Conservation (phyloP, 129 eudicot genomes). For the Daucus carota region DNA sequence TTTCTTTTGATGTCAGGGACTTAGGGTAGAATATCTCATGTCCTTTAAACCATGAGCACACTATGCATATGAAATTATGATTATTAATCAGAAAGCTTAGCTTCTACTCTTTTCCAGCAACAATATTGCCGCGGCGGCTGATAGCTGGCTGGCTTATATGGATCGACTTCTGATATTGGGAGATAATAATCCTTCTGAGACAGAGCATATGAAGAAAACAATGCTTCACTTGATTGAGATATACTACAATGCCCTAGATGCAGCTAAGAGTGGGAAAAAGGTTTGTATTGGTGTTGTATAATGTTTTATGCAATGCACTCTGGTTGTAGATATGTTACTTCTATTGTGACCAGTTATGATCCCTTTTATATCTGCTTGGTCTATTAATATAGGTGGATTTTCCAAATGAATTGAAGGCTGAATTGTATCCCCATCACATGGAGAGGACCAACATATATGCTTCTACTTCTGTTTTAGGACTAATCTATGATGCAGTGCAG, state of each 20-base stretch:
- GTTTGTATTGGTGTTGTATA: slow-evolving; percentile 19
- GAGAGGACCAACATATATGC: not conserved
- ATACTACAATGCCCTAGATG: slow-evolving; percentile 83
- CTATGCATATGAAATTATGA: not conserved
- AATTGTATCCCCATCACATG: not conserved
- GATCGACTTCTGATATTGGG: slow-evolving; percentile 56
- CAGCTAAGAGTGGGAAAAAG: slow-evolving; percentile 77
- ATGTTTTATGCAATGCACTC: not conserved
- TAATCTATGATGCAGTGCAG: not conserved
- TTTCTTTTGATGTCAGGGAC: not conserved
- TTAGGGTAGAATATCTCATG: no score
- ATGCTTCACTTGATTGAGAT: slow-evolving; percentile 45
- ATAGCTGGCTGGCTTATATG: slow-evolving; percentile 59
- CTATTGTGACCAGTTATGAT: not conserved
- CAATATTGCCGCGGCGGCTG: slow-evolving; percentile 48
- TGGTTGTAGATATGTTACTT: not conserved
- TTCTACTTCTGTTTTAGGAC: slow-evolving; percentile 2
- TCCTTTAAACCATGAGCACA: not conserved
- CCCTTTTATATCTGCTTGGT: not conserved
- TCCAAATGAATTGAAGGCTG: not conserved
- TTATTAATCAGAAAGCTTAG: not conserved
- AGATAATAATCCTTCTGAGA: slow-evolving; percentile 28
- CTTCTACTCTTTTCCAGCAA: slow-evolving; percentile 35
- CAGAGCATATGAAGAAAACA: slow-evolving; percentile 21
- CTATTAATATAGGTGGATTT: not conserved